Base-by-base conservation (phyloP, 345 rosid species). In the Erodium maritimum region DNA sequence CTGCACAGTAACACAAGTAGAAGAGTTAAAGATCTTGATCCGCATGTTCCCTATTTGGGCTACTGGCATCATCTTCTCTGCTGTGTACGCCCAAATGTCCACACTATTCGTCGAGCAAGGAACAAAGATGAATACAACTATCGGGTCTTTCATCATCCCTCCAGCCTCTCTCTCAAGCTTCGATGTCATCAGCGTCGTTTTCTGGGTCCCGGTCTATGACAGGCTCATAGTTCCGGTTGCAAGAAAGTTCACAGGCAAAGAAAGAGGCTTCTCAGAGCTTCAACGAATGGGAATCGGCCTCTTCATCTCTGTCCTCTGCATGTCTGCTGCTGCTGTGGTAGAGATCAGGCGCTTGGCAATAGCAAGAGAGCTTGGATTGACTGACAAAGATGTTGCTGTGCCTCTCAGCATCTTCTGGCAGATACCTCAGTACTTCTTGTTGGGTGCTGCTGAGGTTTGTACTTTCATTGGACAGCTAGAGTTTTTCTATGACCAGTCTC, bases 21-120 rank as follows among this genome's bases (percentile, higher is more conserved):
- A 93, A 75, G 96, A 93, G 71, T 66, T 93, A 56, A 93, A 93
- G 76, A 89, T 93, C 62, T 69, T 93, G 78, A 70, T 85, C 50
- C 88, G 96, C 24, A 85, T 93, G 96, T 85, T 89, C 63, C 96
- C 96, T 7, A 80, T 93, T 33, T 93, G 99, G 99, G 94, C 91
- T 54, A 81, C 88, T 1, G 96, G 91, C 59, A 93, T 93, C 19
- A 70, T 85, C 19, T 93, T 93, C 69, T 73, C 91, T 19, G 91
- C 94, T 5, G 88, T 89, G 2, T 77, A 89, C 54, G 87, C 95
- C 21, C 99, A 93, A 62, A 89, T 87, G 80, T 86, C 94, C 7
- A 86, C 96, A 17, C 75, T 87, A 89, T 93, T 87, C 56, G 95
- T 93, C 59, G 96, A 91, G 67, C 96, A 91, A 75, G 97, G 97